Evolutionary conservation across 495 filamentous ascomycete species (phyloP), one percentile per base, ranked within the genome.

Genomic region (Diplogelasinospora grovesii): DNA sequence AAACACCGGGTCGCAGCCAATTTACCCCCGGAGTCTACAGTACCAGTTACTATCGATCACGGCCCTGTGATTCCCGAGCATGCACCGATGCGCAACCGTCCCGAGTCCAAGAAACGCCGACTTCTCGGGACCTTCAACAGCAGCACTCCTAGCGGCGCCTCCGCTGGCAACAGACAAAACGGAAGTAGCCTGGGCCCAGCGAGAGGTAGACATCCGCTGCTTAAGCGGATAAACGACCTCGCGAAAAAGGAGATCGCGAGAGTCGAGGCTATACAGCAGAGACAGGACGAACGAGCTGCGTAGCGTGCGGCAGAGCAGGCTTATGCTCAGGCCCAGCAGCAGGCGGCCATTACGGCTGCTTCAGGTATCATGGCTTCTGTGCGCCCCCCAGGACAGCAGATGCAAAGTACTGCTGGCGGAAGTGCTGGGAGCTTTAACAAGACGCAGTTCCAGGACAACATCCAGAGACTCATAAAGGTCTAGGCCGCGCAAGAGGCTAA

Each of bases 401-500:
- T n/a, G n/a, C n/a, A n/a, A n/a, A n/a, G n/a, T n/a, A n/a, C n/a
- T n/a, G n/a, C n/a, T n/a, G n/a, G n/a, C n/a, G n/a, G n/a, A n/a
- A n/a, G n/a, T n/a, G n/a, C n/a, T n/a, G n/a, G n/a, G n/a, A n/a
- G n/a, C n/a, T n/a, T n/a, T 29, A 54, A 54, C 39, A 57, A 51
- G 33, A 36, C 49, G 5, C 39, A 52, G 22, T 71, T 71, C 46
- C 41, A 66, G 26, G 62, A 70, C 20, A 62, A 69, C 22, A 36
- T 69, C 6, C 51, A 60, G 19, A 59, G 65, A 13, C 59, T 73
- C 37, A 61, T 71, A 45, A 61, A 61, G 23, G 60, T 73, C 0
- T 73, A 68, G 69, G 59, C 47, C 1, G 46, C 59, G 9, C 68
- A 73, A 42, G 69, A 73, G 44, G 56, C 54, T n/a, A 59, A 57